Evolutionary conservation across 1,284 basidiomycete species (phyloP).

Genomic region (Ustilago hordei): DNA sequence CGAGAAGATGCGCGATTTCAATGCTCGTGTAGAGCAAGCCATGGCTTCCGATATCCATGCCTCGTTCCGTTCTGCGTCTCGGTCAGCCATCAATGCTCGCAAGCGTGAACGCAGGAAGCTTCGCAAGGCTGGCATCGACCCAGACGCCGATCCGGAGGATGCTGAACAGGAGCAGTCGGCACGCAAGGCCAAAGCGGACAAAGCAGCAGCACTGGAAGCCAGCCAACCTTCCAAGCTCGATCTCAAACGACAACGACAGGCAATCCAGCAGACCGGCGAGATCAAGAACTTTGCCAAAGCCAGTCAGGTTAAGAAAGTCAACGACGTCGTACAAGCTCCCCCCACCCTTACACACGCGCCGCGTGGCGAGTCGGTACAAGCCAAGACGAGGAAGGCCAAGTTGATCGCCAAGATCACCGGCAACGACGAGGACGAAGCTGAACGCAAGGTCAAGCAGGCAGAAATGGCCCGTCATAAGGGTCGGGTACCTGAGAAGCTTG

Average conservation of each 20-base stretch:
- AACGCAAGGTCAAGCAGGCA: conserved; percentile 40
- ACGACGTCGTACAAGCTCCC: conserved; percentile 61
- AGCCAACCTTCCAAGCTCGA: conserved; percentile 44
- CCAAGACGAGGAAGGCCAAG: conserved; percentile 51
- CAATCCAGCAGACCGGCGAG: conserved; percentile 47
- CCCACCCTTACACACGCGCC: conserved; percentile 60
- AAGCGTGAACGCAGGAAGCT: conserved; percentile 55
- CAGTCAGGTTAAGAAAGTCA: conserved; percentile 53
- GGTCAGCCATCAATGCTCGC: conserved; percentile 53
- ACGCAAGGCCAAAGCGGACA: conserved; percentile 53
- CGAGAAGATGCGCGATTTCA: conserved; percentile 64
- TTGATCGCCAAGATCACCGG: conserved; percentile 54
- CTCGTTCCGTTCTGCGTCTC: conserved; percentile 47
- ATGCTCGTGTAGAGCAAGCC: conserved; percentile 60
- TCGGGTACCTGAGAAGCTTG: conserved; percentile 33
- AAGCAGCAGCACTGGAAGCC: conserved; percentile 46
- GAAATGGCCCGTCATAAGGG: conserved; percentile 48
- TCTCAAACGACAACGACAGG: conserved; percentile 49
- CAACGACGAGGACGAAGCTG: conserved; percentile 50
- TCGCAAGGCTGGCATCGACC: conserved; percentile 41
- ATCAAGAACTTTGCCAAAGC: conserved; percentile 58
- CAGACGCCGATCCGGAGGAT: conserved; percentile 37
- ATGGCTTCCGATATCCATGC: conserved; percentile 54
- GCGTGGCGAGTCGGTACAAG: conserved; percentile 48
- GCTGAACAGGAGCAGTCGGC: conserved; percentile 30